These are phyloP conservation scores for Megacollybia platyphylla DNA, from an alignment of 1,284 basidiomycete genomes.

Conservation along the genomic window DNA sequence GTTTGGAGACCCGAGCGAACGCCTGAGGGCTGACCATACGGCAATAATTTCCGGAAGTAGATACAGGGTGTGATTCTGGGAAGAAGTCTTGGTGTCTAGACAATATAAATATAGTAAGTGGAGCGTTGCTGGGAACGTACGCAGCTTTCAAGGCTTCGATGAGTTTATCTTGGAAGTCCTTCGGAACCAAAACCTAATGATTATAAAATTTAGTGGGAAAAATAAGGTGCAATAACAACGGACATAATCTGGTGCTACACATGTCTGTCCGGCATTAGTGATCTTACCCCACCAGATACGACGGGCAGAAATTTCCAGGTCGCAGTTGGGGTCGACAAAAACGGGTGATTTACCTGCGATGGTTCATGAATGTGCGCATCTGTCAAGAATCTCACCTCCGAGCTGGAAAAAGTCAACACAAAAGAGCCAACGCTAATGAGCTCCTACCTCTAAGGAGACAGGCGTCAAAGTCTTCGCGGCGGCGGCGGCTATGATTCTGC, in stretches of 20 bases:
- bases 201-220: no score
- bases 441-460: conserved; percentile 57
- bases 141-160: conserved; percentile 47
- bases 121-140: conserved; percentile 21
- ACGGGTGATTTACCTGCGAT: conserved; percentile 74
- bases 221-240: conserved; percentile 7
- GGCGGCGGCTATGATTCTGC: conserved; percentile 66
- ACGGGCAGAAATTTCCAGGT: conserved; percentile 44
- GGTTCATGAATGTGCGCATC: conserved; percentile 18
- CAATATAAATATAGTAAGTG: not conserved
- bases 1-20: conserved; percentile 46
- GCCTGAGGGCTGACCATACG: conserved; percentile 39
- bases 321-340: conserved; percentile 59
- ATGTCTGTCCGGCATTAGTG: conserved; percentile 65
- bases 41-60: conserved; percentile 27
- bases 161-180: conserved; percentile 50
- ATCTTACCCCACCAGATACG: conserved; percentile 76
- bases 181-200: conserved; percentile 32
- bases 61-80: conserved; percentile 28
- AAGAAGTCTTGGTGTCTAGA: conserved; percentile 39
- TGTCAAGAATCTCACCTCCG: conserved; percentile 14
- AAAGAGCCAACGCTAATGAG: not conserved
- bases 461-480: conserved; percentile 84
- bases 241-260: conserved; percentile 73
- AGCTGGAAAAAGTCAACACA: conserved; percentile 9